Evolutionary conservation across 2,329 filamentous ascomycete species (phyloP).

Genomic region (Penicillium griseofulvum): DNA sequence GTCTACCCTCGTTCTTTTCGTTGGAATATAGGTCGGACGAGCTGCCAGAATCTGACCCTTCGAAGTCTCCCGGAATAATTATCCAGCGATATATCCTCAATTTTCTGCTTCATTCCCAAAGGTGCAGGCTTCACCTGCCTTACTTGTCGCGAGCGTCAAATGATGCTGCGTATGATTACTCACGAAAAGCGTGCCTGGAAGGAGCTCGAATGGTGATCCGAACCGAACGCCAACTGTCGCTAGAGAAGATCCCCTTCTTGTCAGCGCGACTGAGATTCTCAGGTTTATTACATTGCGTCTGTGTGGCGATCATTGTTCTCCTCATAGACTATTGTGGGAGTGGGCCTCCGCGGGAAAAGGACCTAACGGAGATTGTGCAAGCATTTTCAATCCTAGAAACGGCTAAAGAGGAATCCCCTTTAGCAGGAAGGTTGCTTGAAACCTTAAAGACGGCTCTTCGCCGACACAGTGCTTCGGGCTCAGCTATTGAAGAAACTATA

Average conservation of each 20-base stretch:
- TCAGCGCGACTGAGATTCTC: conserved; percentile 27
- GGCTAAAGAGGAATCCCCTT: conserved; percentile 28
- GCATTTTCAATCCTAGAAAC: conserved; percentile 37
- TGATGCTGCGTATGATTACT: conserved; percentile 32
- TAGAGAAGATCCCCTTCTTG: conserved; percentile 20
- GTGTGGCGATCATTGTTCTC: conserved; percentile 40
- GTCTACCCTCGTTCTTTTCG: conserved; percentile 36
- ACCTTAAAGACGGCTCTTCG: conserved; percentile 32
- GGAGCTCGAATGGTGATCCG: conserved; percentile 33
- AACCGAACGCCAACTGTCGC: conserved; percentile 22
- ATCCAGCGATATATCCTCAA: conserved; percentile 38
- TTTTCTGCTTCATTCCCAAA: conserved; percentile 35
- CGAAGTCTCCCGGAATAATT: conserved; percentile 18
- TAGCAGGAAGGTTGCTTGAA: conserved; percentile 31
- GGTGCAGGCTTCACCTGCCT: conserved; percentile 41
- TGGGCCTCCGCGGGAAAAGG: conserved; percentile 22
- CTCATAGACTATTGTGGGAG: conserved; percentile 41
- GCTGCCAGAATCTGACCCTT: conserved; percentile 8
- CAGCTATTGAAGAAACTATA: background rate
- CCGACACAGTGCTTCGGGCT: conserved; percentile 16
- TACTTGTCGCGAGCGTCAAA: conserved; percentile 32
- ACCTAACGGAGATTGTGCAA: conserved; percentile 31
- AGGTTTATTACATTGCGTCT: conserved; percentile 34
- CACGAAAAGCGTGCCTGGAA: conserved; percentile 36
- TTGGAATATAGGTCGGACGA: conserved; percentile 13